A percentile compares a stretch with the other conserved stretches of the same genome.
Conservation (phyloP, 495 filamentous ascomycete genomes). For the Aspergillus kassunensis region DNA sequence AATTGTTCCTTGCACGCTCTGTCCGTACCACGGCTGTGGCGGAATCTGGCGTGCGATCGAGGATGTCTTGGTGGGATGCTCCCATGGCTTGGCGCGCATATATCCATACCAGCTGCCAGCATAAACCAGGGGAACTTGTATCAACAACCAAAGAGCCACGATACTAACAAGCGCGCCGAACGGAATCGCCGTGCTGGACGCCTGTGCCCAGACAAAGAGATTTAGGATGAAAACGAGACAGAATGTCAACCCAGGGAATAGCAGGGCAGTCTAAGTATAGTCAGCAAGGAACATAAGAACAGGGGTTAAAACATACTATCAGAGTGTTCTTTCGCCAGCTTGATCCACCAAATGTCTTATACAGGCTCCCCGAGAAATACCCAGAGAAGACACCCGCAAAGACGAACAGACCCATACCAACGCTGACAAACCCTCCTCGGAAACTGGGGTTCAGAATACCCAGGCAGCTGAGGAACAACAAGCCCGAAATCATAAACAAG, state of each 20-base stretch:
- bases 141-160: slow-evolving; percentile 77
- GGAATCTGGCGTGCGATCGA: slow-evolving; percentile 73
- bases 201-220: slow-evolving; percentile 91
- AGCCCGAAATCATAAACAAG: slow-evolving; percentile 76
- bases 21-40: slow-evolving; percentile 74
- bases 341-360: slow-evolving; percentile 79
- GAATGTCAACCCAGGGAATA: slow-evolving; percentile 84
- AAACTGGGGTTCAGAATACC: slow-evolving; percentile 89
- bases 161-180: slow-evolving; percentile 80
- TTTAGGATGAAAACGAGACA: slow-evolving; percentile 78
- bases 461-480: slow-evolving; percentile 74
- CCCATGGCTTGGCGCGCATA: slow-evolving; percentile 63
- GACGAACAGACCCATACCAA: slow-evolving; percentile 81
- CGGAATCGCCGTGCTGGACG: slow-evolving; percentile 85
- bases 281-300: slow-evolving; percentile 16
- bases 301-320: slow-evolving; percentile 40
- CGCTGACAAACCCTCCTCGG: slow-evolving; percentile 86
- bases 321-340: slow-evolving; percentile 79
- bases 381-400: slow-evolving; percentile 87
- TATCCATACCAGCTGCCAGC: slow-evolving; percentile 79
- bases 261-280: slow-evolving; percentile 57
- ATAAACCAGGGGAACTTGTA: slow-evolving; percentile 88
- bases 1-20: slow-evolving; percentile 56
- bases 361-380: slow-evolving; percentile 84
- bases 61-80: slow-evolving; percentile 83